phyloP scores from a whole-genome alignment of 2,329 filamentous ascomycete genomes.

The Colletotrichum kahawae region DNA sequence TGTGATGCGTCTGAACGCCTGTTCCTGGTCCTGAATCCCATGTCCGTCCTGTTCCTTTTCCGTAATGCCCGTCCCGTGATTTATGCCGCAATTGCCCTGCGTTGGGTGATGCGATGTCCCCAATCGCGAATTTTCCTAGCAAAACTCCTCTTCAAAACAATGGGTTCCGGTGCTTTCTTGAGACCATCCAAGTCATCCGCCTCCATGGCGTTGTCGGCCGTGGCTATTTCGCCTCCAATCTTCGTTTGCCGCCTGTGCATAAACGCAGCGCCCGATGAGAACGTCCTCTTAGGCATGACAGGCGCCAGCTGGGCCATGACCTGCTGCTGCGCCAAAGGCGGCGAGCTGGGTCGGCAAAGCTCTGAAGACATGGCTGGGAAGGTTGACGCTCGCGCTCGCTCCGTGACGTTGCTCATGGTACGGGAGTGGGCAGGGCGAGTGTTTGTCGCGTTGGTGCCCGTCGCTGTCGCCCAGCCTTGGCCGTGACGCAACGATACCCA shows the following conservation, averaged over 20 bases:
- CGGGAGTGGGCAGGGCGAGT: conserved; percentile 1
- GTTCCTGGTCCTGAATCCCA: background rate
- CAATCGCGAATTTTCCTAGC: conserved; percentile 15
- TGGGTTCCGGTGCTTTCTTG: background rate
- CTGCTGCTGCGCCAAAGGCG: conserved; percentile 8
- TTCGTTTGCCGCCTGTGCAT: conserved; percentile 25
- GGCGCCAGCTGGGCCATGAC: background rate
- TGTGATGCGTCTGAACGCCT: conserved; percentile 7
- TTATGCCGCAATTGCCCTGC: conserved; percentile 1
- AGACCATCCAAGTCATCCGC: background rate
- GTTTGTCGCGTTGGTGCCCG: background rate
- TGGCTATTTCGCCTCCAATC: conserved; percentile 13
- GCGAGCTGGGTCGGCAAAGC: background rate
- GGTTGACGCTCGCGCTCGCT: conserved; percentile 11
- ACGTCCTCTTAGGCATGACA: conserved; percentile 19
- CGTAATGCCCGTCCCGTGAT: background rate
- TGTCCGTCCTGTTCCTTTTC: background rate
- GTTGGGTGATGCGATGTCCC: conserved; percentile 12
- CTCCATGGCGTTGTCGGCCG: background rate
- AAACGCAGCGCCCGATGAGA: conserved; percentile 28
- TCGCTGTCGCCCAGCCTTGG: conserved; percentile 21
- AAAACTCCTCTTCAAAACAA: conserved; percentile 7
- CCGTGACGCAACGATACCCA: conserved; percentile 28
- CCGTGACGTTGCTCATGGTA: background rate
- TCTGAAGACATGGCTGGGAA: conserved; percentile 5